phyloP scores from a whole-genome alignment of 139 green algal species.

The Chlamydomonas eustigma region DNA sequence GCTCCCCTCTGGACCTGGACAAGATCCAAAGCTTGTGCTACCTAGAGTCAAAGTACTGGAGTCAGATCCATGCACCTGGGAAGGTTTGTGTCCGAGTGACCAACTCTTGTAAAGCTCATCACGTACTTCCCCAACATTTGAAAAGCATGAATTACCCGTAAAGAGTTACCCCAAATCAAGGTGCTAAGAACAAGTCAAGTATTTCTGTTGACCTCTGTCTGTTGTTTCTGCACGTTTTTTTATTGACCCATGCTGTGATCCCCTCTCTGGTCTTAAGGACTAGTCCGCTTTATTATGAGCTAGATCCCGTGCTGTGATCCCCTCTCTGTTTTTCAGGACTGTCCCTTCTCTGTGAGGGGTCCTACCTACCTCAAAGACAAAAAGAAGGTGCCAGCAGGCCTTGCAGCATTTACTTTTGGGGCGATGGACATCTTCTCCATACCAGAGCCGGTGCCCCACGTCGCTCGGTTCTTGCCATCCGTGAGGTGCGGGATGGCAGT shows the following conservation, averaged over 20 bases:
- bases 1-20: background rate
- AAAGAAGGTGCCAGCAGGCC: constrained; percentile 47
- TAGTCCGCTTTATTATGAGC: too few species aligned
- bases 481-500: constrained; percentile 18
- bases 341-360: constrained; percentile 21
- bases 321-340: constrained; percentile 1
- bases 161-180: background rate
- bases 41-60: background rate
- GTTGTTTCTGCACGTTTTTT: background rate
- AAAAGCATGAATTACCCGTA: background rate
- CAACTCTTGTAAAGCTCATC: background rate
- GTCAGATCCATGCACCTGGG: background rate
- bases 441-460: constrained; percentile 25
- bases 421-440: constrained; percentile 46
- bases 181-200: background rate
- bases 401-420: constrained; percentile 23
- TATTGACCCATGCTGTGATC: too few species aligned
- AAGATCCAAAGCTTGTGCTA: constrained; percentile 1
- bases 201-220: background rate
- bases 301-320: too few species aligned
- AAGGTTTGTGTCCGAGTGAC: background rate
- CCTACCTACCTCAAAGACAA: constrained; percentile 27
- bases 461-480: constrained; percentile 51
- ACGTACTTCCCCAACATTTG: background rate
- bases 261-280: too few species aligned